Evolutionary conservation across 2,329 filamentous ascomycete genomes (phyloP).

Genomic region (Neocatenulostroma microsporum): DNA sequence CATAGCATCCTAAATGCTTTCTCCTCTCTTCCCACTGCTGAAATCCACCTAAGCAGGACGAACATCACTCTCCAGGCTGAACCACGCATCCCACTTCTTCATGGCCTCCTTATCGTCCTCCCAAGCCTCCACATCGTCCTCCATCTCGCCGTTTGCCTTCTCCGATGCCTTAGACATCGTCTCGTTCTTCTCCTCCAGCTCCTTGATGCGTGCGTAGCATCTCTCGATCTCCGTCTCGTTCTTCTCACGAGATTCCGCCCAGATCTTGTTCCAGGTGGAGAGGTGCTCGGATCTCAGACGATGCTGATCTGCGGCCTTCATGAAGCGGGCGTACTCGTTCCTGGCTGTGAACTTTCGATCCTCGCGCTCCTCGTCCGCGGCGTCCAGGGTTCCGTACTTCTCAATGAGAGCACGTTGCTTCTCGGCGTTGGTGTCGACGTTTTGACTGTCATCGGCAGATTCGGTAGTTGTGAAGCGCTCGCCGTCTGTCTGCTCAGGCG

Average conservation of each 20-base stretch:
- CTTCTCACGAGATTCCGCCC: neutral
- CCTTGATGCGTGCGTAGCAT: neutral
- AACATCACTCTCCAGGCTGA: constrained; percentile 2
- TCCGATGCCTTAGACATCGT: neutral
- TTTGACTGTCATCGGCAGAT: neutral
- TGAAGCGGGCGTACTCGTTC: neutral
- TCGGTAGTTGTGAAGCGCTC: neutral
- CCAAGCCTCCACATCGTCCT: neutral
- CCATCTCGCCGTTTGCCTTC: constrained; percentile 1
- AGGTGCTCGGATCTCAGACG: neutral
- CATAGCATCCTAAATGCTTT: too few relatives aligned
- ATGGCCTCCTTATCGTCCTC: constrained; percentile 1
- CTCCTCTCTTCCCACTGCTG: too few relatives aligned
- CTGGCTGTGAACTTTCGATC: neutral
- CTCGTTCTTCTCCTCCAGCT: neutral
- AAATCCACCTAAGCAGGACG: too few relatives aligned
- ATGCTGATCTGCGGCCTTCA: neutral
- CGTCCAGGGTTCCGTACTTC: constrained; percentile 2
- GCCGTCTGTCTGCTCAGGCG: too few relatives aligned
- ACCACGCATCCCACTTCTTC: neutral
- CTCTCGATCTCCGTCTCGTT: constrained; percentile 1
- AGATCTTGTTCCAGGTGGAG: constrained; percentile 1
- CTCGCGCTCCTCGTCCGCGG: constrained; percentile 4
- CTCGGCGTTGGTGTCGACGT: neutral
- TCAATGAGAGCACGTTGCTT: neutral